Base-by-base conservation (phyloP, 108 stramenopile species). In the Seminavis robusta region DNA sequence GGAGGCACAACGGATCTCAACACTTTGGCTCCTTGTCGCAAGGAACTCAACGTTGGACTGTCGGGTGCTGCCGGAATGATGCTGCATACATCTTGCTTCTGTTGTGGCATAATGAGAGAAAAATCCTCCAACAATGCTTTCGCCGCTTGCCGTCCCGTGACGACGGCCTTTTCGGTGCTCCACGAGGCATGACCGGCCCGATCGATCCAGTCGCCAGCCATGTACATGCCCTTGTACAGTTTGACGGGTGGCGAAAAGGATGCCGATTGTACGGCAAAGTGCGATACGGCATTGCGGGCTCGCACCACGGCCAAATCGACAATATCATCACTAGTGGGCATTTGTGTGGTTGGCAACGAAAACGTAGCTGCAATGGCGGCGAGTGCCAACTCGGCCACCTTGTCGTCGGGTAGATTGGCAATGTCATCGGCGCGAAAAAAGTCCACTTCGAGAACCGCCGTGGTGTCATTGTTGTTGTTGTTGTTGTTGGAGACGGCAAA, bases 81-180 rank as follows among this genome's bases (percentile, higher is more conserved):
- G n/a, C n/a, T n/a, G n/a, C n/a, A n/a, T n/a, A n/a, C n/a, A n/a
- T n/a, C n/a, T n/a, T n/a, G n/a, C n/a, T n/a, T n/a, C 72, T n/a
- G 33, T 44, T 20, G 44, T 36, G 10, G 45, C 55, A 32, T 59
- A 58, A 44, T 62, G 1, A 87, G 31, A 17, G 52, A 65, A 52
- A 81, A 82, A 59, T 87, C 83, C 11, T 31, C 45, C 1, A 79
- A 73, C 17, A 91, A 29, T 3, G 73, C 62, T 33, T 21, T 30
- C 13, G 83, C 90, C 10, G 86, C 90, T 58, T 91, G 90, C 21
- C 73, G 65, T 21, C 79, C 90, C 7, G 90, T 91, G 13, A 91
- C 90, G 0, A 91, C 86, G 17, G 80, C 69, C 55, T 91, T 87
- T 52, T 91, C 85, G 1, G 90, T 91, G 33, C 72, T 75, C 90